Evolutionary conservation across 768 basidiomycete species (phyloP), one percentile per base, ranked within the genome.

Genomic region (Collybiopsis luxurians): DNA sequence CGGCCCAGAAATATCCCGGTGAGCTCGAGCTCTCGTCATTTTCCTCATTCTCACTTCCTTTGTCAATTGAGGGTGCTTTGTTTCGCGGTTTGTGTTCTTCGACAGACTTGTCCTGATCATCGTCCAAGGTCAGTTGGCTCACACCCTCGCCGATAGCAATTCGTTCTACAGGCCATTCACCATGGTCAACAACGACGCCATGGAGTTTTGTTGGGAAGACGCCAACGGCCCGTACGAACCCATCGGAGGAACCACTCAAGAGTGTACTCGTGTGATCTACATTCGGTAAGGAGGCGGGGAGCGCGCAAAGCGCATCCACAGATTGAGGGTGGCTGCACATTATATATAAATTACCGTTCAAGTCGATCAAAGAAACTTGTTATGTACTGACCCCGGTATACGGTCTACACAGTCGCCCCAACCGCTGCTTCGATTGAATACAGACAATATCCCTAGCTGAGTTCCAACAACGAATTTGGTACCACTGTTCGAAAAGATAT

Each of bases 331-430:
- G 95, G 2, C 93, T 95, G 56, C 60, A 45, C n/a, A 53, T 34
- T 53, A 11, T 40, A 15, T 34, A n/a, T 39, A 19, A 42, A 23
- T 10, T 24, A 15, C 28, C 19, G n/a, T 43, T n/a, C 57, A 47
- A 26, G 5, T 39, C 23, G 7, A 30, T 19, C 26, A 24, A n/a
- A 21, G 34, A 10, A 21, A 26, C 36, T 24, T 24, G 55, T 56
- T 27, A 31, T 36, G 49, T 28, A 71, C 82, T 55, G 64, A 92
- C 89, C 93, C 93, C 42, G 91, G 90, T 30, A 95, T 78, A 49
- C 93, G 83, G 70, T 96, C 93, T 13, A 95, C 92, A 63, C 92
- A 95, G 68, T 97, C 95, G 4, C 84, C 87, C 86, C 92, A 96
- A 7, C 94, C 95, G 61, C 84, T 89, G 40, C 75, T 85, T 24